Base-by-base conservation (phyloP, 768 basidiomycete species). In the Chalciporus piperatus region DNA sequence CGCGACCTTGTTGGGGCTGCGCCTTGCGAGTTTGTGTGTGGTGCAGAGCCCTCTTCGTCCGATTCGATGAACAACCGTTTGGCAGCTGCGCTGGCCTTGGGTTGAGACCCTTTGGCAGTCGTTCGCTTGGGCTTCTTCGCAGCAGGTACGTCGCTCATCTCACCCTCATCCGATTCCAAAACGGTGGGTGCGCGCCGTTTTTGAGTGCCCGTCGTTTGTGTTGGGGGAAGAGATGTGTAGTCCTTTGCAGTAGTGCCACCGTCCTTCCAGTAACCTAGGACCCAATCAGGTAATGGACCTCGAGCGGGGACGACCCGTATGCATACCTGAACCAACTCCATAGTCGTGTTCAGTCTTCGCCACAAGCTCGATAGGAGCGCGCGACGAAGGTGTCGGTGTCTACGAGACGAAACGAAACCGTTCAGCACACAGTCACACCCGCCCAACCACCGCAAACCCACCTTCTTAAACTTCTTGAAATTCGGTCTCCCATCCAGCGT, bases 401-500 rank as follows among this genome's bases (percentile, higher is more conserved):
- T 76, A 37, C 11, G 28, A 10, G 13, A 8, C 3, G 22, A 19
- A 11, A 37, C 3, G 16, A 12, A 32, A 12, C 3, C 2, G 30
- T 45, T 51, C 22, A 27, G 25, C 6, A 47, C 17, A 48, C 16
- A 4, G 47, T 44, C 72, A 48, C 23, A 51, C 20, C 8, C 41
- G 23, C 25, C 9, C 16, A 44, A 53, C 30, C 22, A 46, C 3
- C 35, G 33, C 6, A 8, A 33, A 56, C 74, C 27, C n/a, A 83
- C 85, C 78, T 81, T 83, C 57, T 81, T 87, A 59, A 91, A 92
- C 64, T 84, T 90, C 64, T 92, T 92, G 68, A 83, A 89, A 60
- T 92, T 82, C 0, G 79, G 78, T 42, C 72, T 70, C 2, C 79
- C 78, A 48, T 76, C 72, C 9, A 60, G 50, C 9, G 30, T 35